Percentiles rank a stretch among this genome's conserved stretches.
phyloP scores from a whole-genome alignment of 2,329 filamentous ascomycete species.

The Aspergillus sp. region DNA sequence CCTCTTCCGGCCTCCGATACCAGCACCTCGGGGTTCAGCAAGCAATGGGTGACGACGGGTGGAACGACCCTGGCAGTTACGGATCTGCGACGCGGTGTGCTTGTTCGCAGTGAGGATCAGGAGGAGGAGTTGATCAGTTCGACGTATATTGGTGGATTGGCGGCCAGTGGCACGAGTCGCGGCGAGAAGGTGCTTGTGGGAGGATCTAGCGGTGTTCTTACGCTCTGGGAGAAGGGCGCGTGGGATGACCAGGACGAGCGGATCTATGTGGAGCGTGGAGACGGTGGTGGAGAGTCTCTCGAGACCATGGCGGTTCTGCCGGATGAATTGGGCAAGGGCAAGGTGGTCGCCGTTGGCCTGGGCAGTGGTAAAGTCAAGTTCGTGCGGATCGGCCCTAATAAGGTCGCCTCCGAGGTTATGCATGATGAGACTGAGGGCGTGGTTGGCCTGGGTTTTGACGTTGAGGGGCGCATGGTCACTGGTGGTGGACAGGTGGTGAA shows the following conservation, averaged over 20 bases:
- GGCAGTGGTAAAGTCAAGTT: constrained; percentile 79
- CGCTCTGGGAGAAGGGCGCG: constrained; percentile 88
- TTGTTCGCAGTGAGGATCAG: constrained; percentile 90
- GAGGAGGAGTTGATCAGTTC: constrained; percentile 90
- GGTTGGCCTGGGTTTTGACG: constrained; percentile 79
- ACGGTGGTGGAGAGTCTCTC: constrained; percentile 72
- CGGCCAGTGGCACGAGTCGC: constrained; percentile 65
- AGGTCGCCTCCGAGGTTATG: constrained; percentile 66
- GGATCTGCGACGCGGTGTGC: constrained; percentile 80
- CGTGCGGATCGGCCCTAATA: constrained; percentile 72
- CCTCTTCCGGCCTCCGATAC: constrained; percentile 76
- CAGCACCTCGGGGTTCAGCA: constrained; percentile 84
- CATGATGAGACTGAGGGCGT: constrained; percentile 91
- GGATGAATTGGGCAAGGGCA: constrained; percentile 64
- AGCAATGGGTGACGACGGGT: constrained; percentile 93
- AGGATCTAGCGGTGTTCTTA: constrained; percentile 78
- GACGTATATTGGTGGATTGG: constrained; percentile 73
- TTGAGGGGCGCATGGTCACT: constrained; percentile 81
- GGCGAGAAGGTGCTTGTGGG: constrained; percentile 76
- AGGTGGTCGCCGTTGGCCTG: constrained; percentile 73
- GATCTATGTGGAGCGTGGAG: constrained; percentile 69
- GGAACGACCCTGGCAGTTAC: constrained; percentile 89
- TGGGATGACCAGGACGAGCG: constrained; percentile 96
- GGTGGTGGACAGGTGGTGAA: constrained; percentile 85
- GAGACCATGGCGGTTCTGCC: constrained; percentile 77